phyloP scores from a whole-genome alignment of 352 stramenopile genomes.

The Blastocystis hominis region DNA sequence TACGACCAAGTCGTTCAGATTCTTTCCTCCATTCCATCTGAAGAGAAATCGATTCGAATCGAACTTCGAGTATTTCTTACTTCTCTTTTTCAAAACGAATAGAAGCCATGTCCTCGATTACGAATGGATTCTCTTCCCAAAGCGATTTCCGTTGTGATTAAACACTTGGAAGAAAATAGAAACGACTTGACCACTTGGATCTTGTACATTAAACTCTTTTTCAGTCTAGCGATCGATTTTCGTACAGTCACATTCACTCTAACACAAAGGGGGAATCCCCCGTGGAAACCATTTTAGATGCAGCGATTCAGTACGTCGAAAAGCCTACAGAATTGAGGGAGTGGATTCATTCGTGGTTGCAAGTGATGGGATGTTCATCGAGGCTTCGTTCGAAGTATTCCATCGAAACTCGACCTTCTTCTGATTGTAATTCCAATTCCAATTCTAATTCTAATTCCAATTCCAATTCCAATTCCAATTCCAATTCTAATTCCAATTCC shows the following conservation, averaged over 20 bases:
- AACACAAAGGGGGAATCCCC: not conserved
- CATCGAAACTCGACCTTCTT: not conserved
- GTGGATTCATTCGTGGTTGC: not conserved
- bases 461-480: too few relatives aligned
- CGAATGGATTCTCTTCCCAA: not conserved
- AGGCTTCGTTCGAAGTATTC: not conserved
- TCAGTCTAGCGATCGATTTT: not conserved
- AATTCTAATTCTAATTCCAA: too few relatives aligned
- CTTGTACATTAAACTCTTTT: constrained; percentile 36
- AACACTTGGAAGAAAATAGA: not conserved
- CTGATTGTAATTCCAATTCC: too few relatives aligned
- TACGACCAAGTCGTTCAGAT: not conserved
- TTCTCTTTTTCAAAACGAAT: not conserved
- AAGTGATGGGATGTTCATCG: not conserved
- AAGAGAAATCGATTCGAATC: not conserved
- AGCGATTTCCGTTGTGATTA: not conserved
- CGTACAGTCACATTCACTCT: not conserved
- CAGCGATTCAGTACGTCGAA: not conserved
- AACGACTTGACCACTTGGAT: not conserved
- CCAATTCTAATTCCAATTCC: too few relatives aligned
- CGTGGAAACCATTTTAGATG: not conserved
- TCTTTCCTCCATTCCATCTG: not conserved
- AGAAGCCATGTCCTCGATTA: constrained; percentile 1
- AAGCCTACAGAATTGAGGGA: not conserved
- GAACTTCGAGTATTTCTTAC: not conserved